Evolutionary conservation across 139 green algal genomes (phyloP).

Genomic region (Trebouxia sp.): DNA sequence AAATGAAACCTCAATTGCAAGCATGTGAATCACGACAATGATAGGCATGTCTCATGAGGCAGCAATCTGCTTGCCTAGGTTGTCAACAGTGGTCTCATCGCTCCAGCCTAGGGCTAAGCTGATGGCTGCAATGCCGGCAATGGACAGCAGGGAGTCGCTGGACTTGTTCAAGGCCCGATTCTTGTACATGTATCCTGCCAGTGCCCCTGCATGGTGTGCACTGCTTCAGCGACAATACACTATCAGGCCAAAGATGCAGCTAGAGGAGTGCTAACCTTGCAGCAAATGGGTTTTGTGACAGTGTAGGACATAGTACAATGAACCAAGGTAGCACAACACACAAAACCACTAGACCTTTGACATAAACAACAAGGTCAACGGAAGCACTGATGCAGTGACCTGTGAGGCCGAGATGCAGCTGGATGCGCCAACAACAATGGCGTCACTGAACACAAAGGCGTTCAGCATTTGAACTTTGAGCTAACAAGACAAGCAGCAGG

Average conservation of each 20-base stretch:
- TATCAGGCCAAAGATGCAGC: no score
- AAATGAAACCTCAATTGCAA: no score
- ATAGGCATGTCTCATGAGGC: no score
- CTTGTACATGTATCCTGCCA: constrained; percentile 27
- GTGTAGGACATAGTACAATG: no score
- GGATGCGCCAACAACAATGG: not conserved
- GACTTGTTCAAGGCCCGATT: constrained; percentile 4
- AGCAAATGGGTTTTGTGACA: not conserved
- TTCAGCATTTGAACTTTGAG: not conserved
- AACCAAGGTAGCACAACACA: no score
- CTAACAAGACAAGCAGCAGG: not conserved
- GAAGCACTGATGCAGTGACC: not conserved
- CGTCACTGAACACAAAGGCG: not conserved
- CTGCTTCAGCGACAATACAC: not conserved
- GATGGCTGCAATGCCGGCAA: constrained; percentile 17
- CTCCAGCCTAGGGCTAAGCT: constrained; percentile 17
- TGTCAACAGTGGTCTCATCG: constrained; percentile 30
- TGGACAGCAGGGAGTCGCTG: constrained; percentile 4
- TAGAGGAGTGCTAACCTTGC: not conserved
- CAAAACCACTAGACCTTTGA: no score
- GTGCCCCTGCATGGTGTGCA: not conserved
- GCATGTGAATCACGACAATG: no score
- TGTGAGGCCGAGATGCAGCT: not conserved
- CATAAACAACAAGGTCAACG: no score
- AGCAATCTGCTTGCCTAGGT: constrained; percentile 22